These are phyloP conservation scores for Ostreobium quekettii DNA, from an alignment of 139 green algal species.

Conservation along the genomic window DNA sequence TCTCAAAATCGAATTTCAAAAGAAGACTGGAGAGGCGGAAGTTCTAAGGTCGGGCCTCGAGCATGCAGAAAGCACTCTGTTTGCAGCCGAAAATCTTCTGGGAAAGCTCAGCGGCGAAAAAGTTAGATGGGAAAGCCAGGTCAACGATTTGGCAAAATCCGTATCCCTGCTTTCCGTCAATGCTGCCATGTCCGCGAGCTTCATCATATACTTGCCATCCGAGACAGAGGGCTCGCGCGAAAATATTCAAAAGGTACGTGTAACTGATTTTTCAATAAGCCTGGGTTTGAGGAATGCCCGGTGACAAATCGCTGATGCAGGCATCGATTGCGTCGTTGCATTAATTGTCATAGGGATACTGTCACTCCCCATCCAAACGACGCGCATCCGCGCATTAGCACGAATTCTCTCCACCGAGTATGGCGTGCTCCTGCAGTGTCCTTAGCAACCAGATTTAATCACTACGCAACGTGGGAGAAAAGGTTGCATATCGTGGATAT, in stretches of 20 bases:
- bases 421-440: too few species aligned
- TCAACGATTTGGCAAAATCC: conserved; percentile 29
- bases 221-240: conserved; percentile 44
- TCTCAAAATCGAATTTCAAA: conserved; percentile 64
- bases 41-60: conserved; percentile 48
- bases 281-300: too few species aligned
- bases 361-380: too few species aligned
- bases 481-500: too few species aligned
- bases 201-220: conserved; percentile 52
- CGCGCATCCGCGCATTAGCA: too few species aligned
- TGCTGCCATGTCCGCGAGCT: conserved; percentile 45
- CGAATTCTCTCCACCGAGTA: too few species aligned
- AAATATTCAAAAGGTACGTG: conserved; percentile 7
- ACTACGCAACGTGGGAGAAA: too few species aligned
- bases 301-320: too few species aligned
- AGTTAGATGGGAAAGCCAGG: conserved; percentile 51
- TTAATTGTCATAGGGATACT: too few species aligned
- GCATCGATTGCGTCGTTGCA: too few species aligned
- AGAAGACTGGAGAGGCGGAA: conserved; percentile 58
- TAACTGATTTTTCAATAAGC: too few species aligned
- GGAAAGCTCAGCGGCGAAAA: conserved; percentile 66
- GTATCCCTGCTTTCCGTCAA: conserved; percentile 41
- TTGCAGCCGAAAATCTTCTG: conserved; percentile 52
- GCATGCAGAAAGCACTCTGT: conserved; percentile 56
- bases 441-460: too few species aligned